phyloP scores from a whole-genome alignment of 148 eudicot genomes.

The Rhododendron ovatum region DNA sequence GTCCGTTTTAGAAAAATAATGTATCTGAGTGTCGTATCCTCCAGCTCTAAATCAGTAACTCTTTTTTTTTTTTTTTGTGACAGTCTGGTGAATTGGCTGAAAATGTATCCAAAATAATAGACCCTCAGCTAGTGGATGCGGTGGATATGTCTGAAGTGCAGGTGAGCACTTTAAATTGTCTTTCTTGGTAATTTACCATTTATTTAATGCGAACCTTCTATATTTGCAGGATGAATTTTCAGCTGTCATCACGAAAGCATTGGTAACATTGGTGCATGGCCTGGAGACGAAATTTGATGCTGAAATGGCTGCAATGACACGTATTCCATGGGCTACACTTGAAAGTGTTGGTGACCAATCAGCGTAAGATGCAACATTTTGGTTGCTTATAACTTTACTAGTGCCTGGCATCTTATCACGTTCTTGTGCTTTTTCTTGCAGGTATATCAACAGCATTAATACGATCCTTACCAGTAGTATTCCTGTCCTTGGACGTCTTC shows the following conservation, averaged over 20 bases:
- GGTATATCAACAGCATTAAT: slow-evolving; percentile 85
- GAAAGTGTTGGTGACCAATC: slow-evolving; percentile 99
- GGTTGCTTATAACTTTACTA: not conserved
- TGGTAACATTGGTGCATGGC: slow-evolving; percentile 90
- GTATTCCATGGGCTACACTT: slow-evolving; percentile 91
- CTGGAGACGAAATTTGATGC: slow-evolving; percentile 90
- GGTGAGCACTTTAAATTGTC: slow-evolving; percentile 31
- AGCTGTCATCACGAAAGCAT: slow-evolving; percentile 84
- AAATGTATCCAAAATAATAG: slow-evolving; percentile 76
- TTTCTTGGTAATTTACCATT: not conserved
- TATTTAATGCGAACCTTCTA: slow-evolving; percentile 4
- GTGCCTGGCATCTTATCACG: not conserved
- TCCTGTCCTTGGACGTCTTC: slow-evolving; percentile 83
- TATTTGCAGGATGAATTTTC: slow-evolving; percentile 84
- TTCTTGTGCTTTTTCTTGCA: slow-evolving; percentile 32
- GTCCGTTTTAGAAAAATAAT: not conserved
- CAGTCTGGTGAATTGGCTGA: slow-evolving; percentile 98
- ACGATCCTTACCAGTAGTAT: slow-evolving; percentile 69
- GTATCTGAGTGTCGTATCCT: not conserved
- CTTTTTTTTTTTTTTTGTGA: not conserved
- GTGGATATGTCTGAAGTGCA: slow-evolving; percentile 97
- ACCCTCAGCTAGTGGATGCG: slow-evolving; percentile 58
- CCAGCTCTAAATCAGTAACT: not conserved
- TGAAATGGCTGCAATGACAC: slow-evolving; percentile 99
- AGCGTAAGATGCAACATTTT: slow-evolving; percentile 44